Percentiles rank a stretch among this genome's conserved stretches.
Conservation (phyloP, 768 basidiomycete species). For the Auricularia sp. region DNA sequence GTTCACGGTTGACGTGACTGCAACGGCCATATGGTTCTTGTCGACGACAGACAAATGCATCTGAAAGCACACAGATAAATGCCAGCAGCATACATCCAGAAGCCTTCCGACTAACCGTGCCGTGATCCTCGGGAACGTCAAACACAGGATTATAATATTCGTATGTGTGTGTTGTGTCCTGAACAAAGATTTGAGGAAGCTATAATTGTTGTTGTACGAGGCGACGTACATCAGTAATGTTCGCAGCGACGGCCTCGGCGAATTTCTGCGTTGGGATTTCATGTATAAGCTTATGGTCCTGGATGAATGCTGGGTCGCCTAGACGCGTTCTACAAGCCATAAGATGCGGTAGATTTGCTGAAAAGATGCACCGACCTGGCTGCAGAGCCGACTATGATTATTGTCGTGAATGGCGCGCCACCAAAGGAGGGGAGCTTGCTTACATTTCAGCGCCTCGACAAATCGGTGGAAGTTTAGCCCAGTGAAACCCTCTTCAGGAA, state of each 20-base stretch:
- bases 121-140: slow-evolving; percentile 72
- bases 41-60: slow-evolving; percentile 83
- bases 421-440: slow-evolving; percentile 13
- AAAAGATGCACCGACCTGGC: slow-evolving; percentile 32
- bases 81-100: not conserved
- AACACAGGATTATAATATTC: slow-evolving; percentile 79
- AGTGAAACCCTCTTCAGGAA: slow-evolving; percentile 38
- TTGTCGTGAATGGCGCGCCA: not conserved
- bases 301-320: slow-evolving; percentile 64
- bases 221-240: slow-evolving; percentile 74
- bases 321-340: slow-evolving; percentile 55
- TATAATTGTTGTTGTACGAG: not conserved
- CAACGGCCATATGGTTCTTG: slow-evolving; percentile 74
- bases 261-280: slow-evolving; percentile 63
- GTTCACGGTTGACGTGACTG: slow-evolving; percentile 85
- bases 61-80: slow-evolving; percentile 24
- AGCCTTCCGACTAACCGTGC: slow-evolving; percentile 48
- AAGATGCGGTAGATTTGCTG: not conserved
- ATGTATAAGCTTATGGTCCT: slow-evolving; percentile 43
- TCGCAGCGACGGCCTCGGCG: slow-evolving; percentile 45
- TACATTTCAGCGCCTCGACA: slow-evolving; percentile 78
- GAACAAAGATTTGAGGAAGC: slow-evolving; percentile 8
- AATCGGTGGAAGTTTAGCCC: slow-evolving; percentile 65
- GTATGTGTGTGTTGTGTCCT: slow-evolving; percentile 74
- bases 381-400: slow-evolving; percentile 47